Evolutionary conservation across 805 yeast genomes (phyloP).

Genomic region (Isabelozyma heimii): DNA sequence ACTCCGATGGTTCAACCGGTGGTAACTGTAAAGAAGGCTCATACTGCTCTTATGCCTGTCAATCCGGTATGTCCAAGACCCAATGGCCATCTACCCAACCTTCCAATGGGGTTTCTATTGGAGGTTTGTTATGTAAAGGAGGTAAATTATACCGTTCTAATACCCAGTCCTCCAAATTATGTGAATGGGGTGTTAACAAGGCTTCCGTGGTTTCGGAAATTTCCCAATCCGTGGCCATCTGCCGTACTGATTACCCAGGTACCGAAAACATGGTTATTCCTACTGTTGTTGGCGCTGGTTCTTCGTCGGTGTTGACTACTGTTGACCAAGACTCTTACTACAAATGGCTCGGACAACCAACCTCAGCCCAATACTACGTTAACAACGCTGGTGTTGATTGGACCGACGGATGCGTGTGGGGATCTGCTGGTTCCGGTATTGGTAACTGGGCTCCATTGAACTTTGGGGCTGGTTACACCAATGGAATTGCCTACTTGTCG

Average conservation of each 20-base stretch:
- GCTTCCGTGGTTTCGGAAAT: slow-evolving; percentile 70
- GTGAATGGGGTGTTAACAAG: slow-evolving; percentile 80
- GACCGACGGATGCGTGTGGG: slow-evolving; percentile 96
- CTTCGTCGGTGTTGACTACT: slow-evolving; percentile 64
- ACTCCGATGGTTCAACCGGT: slow-evolving; percentile 57
- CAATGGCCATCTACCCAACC: slow-evolving; percentile 96
- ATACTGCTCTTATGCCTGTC: slow-evolving; percentile 97
- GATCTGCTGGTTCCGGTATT: slow-evolving; percentile 67
- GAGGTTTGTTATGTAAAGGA: slow-evolving; percentile 83
- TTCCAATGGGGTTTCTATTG: slow-evolving; percentile 82
- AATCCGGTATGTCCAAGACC: slow-evolving; percentile 98
- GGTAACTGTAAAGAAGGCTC: slow-evolving; percentile 80
- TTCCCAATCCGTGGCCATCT: slow-evolving; percentile 71
- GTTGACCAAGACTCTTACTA: slow-evolving; percentile 78
- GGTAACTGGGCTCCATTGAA: slow-evolving; percentile 99
- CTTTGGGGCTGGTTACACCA: slow-evolving; percentile 86
- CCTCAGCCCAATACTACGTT: slow-evolving; percentile 96
- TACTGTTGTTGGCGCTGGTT: slow-evolving; percentile 73
- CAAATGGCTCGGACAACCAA: slow-evolving; percentile 74
- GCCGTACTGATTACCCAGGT: slow-evolving; percentile 99
- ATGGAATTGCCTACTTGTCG: slow-evolving; percentile 72
- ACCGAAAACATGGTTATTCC: slow-evolving; percentile 98
- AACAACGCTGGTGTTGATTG: slow-evolving; percentile 91
- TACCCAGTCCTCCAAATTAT: slow-evolving; percentile 56
- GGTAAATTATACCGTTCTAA: slow-evolving; percentile 86